Evolutionary conservation across 768 basidiomycete genomes (phyloP), one percentile per base, ranked within the genome.

Genomic region (Kwoniella pini): DNA sequence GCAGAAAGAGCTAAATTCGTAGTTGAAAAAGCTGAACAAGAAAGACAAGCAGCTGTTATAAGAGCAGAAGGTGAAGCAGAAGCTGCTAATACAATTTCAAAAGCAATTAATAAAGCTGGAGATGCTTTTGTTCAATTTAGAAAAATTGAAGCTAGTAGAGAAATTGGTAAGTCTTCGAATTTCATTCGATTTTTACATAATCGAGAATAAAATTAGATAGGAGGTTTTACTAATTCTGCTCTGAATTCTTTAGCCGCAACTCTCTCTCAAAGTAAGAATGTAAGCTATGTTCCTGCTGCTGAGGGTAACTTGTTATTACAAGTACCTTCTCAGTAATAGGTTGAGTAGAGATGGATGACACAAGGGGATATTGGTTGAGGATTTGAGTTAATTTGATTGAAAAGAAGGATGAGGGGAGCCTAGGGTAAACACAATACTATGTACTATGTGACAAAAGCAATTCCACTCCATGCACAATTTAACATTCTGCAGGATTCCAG

Each of bases 21-120:
- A 66, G 96, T 99, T 64, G 96, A 99, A 82, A 97, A 96, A 84
- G 94, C 96, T 27, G 96, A 98, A 77, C 96, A 99, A 88, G 96
- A 99, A 79, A 87, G 94, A 62, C 94, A 98, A 82, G 96, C 96
- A 0, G 89, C 93, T 0, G 94, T 99, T 60, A 97, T 99, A 57
- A 86, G 96, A 45, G 96, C 96, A 0, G 95, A 99, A 79, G 96
- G 96, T 54, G 95, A 99, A 82, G 96, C 95, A 1, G 94, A 98
- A 80, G 96, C 96, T 4, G 96, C 96, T 1, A 81, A 86, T 62
- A 95, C 92, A 54, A 95, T 99, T 73, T 94, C 91, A 17, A 84
- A 82, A 60, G 90, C 96, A 22, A 81, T 99, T 75, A 89, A 90
- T 73, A 90, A 87, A 82, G 95, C 96, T 1, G 95, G 95, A 9